A percentile compares a stretch with the other conserved stretches of the same genome.
Conservation (phyloP, 345 rosid genomes). For the Carallia brachiata region DNA sequence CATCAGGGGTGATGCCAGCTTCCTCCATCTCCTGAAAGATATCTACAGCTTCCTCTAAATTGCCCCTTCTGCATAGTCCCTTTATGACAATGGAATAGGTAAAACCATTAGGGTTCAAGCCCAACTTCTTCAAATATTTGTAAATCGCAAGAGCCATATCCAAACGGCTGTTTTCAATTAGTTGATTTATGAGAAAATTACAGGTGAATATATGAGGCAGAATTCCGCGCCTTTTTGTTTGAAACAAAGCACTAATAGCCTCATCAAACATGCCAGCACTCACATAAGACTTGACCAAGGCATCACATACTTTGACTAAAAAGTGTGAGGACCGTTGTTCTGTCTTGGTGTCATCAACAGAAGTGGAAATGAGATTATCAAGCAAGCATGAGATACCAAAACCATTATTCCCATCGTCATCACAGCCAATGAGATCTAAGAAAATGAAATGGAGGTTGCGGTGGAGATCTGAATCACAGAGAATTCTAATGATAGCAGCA, state of each 20-base stretch:
- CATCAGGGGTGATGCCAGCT: not conserved
- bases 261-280: constrained; percentile 19
- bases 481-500: constrained; percentile 18
- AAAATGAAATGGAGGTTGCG: constrained; percentile 12
- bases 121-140: constrained; percentile 17
- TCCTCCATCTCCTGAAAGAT: constrained; percentile 15
- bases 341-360: not conserved
- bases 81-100: constrained; percentile 17
- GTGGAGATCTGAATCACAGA: constrained; percentile 9
- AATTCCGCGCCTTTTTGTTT: constrained; percentile 7
- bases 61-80: constrained; percentile 11
- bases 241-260: constrained; percentile 15
- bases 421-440: not conserved
- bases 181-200: constrained; percentile 14
- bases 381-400: constrained; percentile 12
- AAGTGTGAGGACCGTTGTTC: not conserved
- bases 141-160: constrained; percentile 13
- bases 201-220: constrained; percentile 17
- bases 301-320: constrained; percentile 10
- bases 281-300: constrained; percentile 22
- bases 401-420: not conserved
- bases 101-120: constrained; percentile 15
- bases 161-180: constrained; percentile 6
- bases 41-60: constrained; percentile 11
- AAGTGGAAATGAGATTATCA: not conserved